Percentiles rank a stretch among this genome's conserved stretches.
Conservation (phyloP, 805 yeast genomes). For the Lachancea sp. region DNA sequence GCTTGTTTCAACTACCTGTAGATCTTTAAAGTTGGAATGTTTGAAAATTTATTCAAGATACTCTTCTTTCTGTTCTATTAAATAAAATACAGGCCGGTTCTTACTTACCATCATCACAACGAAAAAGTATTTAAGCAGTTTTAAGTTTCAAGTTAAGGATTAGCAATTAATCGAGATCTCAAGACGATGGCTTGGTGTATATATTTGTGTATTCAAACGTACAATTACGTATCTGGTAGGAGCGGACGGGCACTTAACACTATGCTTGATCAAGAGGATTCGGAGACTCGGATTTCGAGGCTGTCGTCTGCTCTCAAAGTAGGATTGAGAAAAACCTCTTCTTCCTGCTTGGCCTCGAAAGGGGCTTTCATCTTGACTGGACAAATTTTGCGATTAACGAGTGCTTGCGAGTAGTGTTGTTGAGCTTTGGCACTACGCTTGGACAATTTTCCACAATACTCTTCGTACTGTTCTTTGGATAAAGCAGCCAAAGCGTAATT, state of each 20-base stretch:
- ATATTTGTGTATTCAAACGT: too few species aligned
- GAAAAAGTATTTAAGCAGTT: too few species aligned
- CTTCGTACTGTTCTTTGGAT: constrained; percentile 56
- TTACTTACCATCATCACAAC: too few species aligned
- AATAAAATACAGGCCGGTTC: too few species aligned
- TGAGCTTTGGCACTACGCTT: constrained; percentile 78
- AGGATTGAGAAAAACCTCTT: constrained; percentile 83
- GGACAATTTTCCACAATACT: constrained; percentile 57
- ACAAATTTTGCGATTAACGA: constrained; percentile 77
- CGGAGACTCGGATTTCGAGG: neutral
- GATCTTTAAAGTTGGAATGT: too few species aligned
- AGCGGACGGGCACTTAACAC: too few species aligned
- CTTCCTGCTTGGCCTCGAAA: constrained; percentile 72
- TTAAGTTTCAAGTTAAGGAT: too few species aligned
- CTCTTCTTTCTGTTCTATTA: too few species aligned
- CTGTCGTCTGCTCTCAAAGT: constrained; percentile 55
- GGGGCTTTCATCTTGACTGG: constrained; percentile 83
- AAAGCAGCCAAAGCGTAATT: constrained; percentile 80
- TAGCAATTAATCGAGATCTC: too few species aligned
- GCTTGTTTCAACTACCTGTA: neutral
- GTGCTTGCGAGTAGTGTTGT: constrained; percentile 83
- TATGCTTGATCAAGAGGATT: neutral
- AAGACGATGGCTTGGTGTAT: too few species aligned
- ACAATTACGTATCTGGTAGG: too few species aligned
- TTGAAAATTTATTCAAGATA: neutral